Conservation (phyloP, 129 eudicot genomes). For the Arctium minus region DNA sequence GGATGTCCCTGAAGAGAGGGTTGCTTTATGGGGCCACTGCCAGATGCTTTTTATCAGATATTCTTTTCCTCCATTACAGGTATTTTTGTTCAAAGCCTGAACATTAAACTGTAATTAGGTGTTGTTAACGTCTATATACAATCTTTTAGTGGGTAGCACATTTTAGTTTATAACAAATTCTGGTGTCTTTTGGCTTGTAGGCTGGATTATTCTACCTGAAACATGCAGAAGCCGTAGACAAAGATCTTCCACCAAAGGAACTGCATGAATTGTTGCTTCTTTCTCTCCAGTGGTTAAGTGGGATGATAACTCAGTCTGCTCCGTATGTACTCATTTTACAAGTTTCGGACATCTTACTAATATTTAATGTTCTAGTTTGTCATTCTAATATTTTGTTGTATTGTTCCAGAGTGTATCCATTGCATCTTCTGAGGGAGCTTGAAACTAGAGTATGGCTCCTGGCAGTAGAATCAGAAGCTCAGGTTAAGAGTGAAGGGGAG, state of each 20-base stretch:
- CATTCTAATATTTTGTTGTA: neutral
- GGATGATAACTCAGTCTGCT: constrained; percentile 74
- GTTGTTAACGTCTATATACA: neutral
- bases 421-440: constrained; percentile 86
- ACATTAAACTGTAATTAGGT: neutral
- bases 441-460: constrained; percentile 98
- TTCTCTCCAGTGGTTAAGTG: constrained; percentile 96
- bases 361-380: neutral
- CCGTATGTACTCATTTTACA: constrained; percentile 52
- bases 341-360: neutral
- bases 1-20: constrained; percentile 98
- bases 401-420: constrained; percentile 59
- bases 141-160: neutral
- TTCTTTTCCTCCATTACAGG: constrained; percentile 93
- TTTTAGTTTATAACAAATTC: neutral
- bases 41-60: constrained; percentile 81
- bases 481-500: constrained; percentile 77
- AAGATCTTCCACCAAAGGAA: constrained; percentile 90
- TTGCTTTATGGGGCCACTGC: constrained; percentile 96
- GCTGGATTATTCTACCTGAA: constrained; percentile 88
- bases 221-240: constrained; percentile 94
- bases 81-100: constrained; percentile 20
- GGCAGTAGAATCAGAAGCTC: constrained; percentile 96
- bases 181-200: constrained; percentile 40
- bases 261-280: constrained; percentile 85